Conservation (phyloP, 2,329 filamentous ascomycete genomes). For the Claviceps citrina region DNA sequence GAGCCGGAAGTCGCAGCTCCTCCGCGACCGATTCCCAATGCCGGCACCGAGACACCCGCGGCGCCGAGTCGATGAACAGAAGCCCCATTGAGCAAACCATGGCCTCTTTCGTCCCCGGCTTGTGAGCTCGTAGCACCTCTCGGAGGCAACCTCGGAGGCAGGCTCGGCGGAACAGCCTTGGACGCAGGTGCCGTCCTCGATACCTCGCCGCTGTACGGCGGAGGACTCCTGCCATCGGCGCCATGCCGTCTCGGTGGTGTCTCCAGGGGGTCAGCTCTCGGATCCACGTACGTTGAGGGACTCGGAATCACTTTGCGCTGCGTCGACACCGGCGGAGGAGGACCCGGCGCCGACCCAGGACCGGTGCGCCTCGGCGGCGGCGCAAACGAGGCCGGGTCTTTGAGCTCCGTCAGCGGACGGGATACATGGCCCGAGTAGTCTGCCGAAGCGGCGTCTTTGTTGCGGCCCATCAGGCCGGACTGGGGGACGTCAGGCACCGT, state of each 20-base stretch:
- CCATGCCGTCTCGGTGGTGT: conserved; percentile 28
- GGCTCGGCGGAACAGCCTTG: conserved; percentile 32
- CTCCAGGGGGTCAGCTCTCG: conserved; percentile 10
- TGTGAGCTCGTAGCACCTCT: conserved; percentile 8
- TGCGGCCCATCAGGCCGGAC: conserved; percentile 31
- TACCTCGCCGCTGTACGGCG: conserved; percentile 15
- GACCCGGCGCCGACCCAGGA: conserved; percentile 20
- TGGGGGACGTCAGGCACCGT: conserved; percentile 11
- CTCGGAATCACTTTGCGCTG: conserved; percentile 15
- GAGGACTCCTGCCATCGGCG: conserved; percentile 18
- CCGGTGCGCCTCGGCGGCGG: conserved; percentile 55
- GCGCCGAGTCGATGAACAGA: conserved; percentile 52
- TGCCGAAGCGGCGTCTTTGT: conserved; percentile 15
- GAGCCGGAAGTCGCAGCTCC: conserved; percentile 15
- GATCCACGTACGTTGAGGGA: conserved; percentile 21
- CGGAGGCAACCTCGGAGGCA: conserved; percentile 30
- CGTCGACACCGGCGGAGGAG: conserved; percentile 7
- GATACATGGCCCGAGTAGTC: conserved; percentile 22
- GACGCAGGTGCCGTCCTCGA: neutral
- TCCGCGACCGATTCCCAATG: conserved; percentile 50
- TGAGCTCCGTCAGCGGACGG: conserved; percentile 52
- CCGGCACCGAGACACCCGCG: conserved; percentile 65
- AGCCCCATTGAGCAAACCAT: conserved; percentile 30
- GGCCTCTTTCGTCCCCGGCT: neutral
- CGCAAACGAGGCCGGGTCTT: conserved; percentile 63